Evolutionary conservation across 148 eudicot species (phyloP).

Genomic region (Nepenthes mirabilis): DNA sequence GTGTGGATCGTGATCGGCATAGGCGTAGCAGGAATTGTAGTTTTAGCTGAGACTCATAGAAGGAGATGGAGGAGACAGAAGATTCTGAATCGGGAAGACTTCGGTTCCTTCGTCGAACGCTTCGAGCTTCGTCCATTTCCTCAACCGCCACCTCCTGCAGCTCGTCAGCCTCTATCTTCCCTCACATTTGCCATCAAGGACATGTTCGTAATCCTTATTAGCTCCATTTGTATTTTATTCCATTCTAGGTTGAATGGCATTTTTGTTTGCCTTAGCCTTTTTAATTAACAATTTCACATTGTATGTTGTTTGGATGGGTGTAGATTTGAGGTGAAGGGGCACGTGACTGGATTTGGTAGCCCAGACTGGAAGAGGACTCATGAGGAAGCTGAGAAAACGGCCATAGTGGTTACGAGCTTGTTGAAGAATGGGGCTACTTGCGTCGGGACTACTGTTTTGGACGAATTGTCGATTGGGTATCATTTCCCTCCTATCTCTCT

Average conservation of each 20-base stretch:
- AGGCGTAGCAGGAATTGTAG: conserved; percentile 48
- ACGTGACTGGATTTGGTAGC: conserved; percentile 67
- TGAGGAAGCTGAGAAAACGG: conserved; percentile 48
- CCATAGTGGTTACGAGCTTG: conserved; percentile 52
- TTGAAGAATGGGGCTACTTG: conserved; percentile 80
- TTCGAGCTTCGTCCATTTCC: conserved; percentile 60
- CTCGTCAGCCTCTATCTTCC: conserved; percentile 36
- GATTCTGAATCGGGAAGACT: conserved; percentile 30
- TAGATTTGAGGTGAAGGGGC: conserved; percentile 70
- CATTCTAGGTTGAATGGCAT: not conserved
- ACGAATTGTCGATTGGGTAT: conserved; percentile 71
- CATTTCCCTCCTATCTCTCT: not conserved
- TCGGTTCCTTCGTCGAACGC: conserved; percentile 63
- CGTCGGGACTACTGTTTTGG: conserved; percentile 77
- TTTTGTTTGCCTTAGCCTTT: not conserved
- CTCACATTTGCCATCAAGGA: conserved; percentile 61
- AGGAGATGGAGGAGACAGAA: conserved; percentile 14
- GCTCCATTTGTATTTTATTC: not conserved
- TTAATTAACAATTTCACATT: not conserved
- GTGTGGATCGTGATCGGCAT: conserved; percentile 66
- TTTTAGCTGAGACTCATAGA: conserved; percentile 34
- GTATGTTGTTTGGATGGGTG: not conserved
- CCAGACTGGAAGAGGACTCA: conserved; percentile 79
- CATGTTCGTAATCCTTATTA: conserved; percentile 27
- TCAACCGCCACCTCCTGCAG: conserved; percentile 87